Conservation (phyloP, 345 rosid species). For the Melastoma malabathricum region DNA sequence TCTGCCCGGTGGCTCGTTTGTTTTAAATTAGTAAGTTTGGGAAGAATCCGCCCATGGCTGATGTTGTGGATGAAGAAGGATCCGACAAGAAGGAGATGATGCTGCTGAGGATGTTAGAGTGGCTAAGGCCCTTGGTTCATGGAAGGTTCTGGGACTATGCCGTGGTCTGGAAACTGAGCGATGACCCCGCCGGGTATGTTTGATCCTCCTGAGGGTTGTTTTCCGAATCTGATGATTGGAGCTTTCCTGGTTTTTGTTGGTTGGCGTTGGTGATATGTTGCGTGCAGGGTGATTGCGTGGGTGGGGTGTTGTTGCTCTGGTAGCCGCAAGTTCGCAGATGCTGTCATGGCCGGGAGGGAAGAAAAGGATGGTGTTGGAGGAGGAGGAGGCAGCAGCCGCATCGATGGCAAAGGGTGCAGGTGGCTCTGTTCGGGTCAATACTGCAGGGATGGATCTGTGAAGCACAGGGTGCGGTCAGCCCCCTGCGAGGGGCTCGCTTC, state of each 20-base stretch:
- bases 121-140: slow-evolving; percentile 69
- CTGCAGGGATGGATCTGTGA: slow-evolving; percentile 44
- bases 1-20: no score
- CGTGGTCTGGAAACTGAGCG: slow-evolving; percentile 72
- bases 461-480: slow-evolving; percentile 31
- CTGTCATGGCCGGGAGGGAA: slow-evolving; percentile 16
- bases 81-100: no score
- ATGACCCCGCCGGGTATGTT: slow-evolving; percentile 61
- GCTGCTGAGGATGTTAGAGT: slow-evolving; percentile 13
- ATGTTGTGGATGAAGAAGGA: no score
- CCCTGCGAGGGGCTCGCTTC: slow-evolving; percentile 66
- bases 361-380: slow-evolving; percentile 9
- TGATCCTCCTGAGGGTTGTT: no score
- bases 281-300: slow-evolving; percentile 64
- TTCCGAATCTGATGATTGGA: no score
- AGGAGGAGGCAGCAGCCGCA: no score
- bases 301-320: slow-evolving; percentile 69
- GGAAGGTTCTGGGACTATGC: slow-evolving; percentile 63
- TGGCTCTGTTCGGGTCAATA: neutral
- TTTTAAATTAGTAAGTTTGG: no score
- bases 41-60: no score
- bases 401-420: no score
- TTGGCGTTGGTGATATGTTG: neutral
- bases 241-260: no score
- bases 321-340: slow-evolving; percentile 5